A percentile compares a stretch with the other conserved stretches of the same genome.
phyloP scores from a whole-genome alignment of 2,329 filamentous ascomycete genomes.

The Fusarium zealandicum region DNA sequence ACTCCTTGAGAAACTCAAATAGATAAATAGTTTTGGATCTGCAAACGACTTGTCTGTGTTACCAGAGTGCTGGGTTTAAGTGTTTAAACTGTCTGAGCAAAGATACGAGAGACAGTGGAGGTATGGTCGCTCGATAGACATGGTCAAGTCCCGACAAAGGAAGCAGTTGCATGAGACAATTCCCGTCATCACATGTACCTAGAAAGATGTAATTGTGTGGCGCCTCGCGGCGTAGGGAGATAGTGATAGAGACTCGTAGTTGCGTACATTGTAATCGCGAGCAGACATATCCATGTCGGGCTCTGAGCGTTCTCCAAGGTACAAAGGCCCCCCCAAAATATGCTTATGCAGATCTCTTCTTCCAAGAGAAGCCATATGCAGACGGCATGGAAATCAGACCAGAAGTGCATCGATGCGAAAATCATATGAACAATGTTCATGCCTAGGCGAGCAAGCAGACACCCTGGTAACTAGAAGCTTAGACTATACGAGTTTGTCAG shows the following conservation, averaged over 20 bases:
- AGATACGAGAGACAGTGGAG: background rate
- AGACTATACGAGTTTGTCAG: constrained; percentile 10
- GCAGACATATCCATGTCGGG: too few relatives aligned
- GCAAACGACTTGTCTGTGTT: background rate
- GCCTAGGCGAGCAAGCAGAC: constrained; percentile 9
- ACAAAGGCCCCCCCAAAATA: background rate
- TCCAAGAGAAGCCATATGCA: constrained; percentile 10
- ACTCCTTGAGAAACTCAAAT: background rate
- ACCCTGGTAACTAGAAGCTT: background rate
- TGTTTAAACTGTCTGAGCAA: constrained; percentile 7
- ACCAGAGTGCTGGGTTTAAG: background rate
- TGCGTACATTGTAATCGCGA: constrained; percentile 8
- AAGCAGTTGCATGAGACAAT: background rate
- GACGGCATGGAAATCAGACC: constrained; percentile 26
- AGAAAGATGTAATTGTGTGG: background rate
- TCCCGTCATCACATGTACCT: background rate
- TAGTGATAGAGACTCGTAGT: background rate
- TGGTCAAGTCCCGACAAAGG: constrained; percentile 12
- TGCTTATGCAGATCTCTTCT: constrained; percentile 27
- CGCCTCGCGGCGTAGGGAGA: constrained; percentile 25
- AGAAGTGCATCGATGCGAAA: constrained; percentile 25
- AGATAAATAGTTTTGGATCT: background rate
- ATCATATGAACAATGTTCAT: constrained; percentile 18
- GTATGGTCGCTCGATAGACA: constrained; percentile 8
- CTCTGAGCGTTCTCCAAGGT: too few relatives aligned